A percentile compares a stretch with the other conserved stretches of the same genome.
phyloP scores from a whole-genome alignment of 352 stramenopile genomes.

The Sclerospora graminicola region DNA sequence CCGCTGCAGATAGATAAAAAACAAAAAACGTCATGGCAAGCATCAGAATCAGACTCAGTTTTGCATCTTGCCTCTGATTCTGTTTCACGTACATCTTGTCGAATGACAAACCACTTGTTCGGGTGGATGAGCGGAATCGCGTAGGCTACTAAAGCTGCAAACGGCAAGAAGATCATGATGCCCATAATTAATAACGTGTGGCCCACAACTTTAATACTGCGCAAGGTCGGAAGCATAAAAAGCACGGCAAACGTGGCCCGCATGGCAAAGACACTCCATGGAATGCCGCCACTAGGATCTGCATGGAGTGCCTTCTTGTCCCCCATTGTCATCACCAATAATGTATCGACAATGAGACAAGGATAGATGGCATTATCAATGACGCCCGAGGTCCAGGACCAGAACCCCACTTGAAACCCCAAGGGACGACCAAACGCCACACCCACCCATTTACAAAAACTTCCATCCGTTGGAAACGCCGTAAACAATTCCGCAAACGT shows the following conservation, averaged over 20 bases:
- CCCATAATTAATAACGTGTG: constrained; percentile 51
- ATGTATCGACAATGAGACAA: constrained; percentile 69
- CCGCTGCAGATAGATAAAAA: constrained; percentile 16
- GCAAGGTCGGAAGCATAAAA: constrained; percentile 63
- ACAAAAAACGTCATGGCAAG: background rate
- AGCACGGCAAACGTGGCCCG: constrained; percentile 44
- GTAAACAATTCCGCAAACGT: constrained; percentile 73
- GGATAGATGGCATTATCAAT: constrained; percentile 85
- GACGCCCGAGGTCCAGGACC: constrained; percentile 71
- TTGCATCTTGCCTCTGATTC: no score
- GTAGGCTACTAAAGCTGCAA: constrained; percentile 41
- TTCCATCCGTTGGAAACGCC: constrained; percentile 68
- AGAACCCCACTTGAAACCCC: constrained; percentile 81
- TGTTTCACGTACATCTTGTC: constrained; percentile 27
- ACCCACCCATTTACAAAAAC: constrained; percentile 77
- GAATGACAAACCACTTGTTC: constrained; percentile 59
- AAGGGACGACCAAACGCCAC: constrained; percentile 69
- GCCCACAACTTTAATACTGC: constrained; percentile 62
- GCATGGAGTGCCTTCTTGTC: constrained; percentile 16
- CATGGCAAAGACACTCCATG: constrained; percentile 29
- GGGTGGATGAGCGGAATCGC: constrained; percentile 51
- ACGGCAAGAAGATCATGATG: constrained; percentile 59
- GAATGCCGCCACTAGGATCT: constrained; percentile 4
- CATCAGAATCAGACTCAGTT: no score
- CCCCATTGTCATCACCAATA: constrained; percentile 25